These are phyloP conservation scores for Termitomyces eurrhizus DNA, from an alignment of 768 basidiomycete species.

Conservation along the genomic window DNA sequence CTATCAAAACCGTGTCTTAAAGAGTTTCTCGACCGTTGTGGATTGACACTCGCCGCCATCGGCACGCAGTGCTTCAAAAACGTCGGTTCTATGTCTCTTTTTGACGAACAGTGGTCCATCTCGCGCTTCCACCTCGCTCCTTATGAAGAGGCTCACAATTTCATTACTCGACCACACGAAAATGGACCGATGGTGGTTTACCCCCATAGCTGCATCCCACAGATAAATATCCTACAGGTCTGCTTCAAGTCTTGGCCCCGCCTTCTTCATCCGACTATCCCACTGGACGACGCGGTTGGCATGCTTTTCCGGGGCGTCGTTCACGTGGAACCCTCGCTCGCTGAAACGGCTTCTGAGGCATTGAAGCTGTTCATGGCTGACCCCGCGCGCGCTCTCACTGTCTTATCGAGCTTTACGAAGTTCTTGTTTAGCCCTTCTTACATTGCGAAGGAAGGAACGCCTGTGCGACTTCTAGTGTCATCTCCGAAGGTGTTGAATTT, in stretches of 20 bases:
- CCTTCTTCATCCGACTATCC: slow-evolving; percentile 55
- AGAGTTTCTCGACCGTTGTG: slow-evolving; percentile 67
- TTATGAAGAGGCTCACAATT: slow-evolving; percentile 57
- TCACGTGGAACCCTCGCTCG: slow-evolving; percentile 76
- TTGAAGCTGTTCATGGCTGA: slow-evolving; percentile 73
- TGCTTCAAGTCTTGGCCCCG: slow-evolving; percentile 86
- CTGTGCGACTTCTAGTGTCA: slow-evolving; percentile 61
- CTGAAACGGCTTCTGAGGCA: slow-evolving; percentile 63
- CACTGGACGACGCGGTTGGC: slow-evolving; percentile 62
- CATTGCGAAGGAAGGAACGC: slow-evolving; percentile 61
- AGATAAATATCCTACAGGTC: slow-evolving; percentile 68
- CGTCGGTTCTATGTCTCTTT: slow-evolving; percentile 74
- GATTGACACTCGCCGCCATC: slow-evolving; percentile 52
- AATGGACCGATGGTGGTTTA: slow-evolving; percentile 65
- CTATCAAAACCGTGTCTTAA: slow-evolving; percentile 63
- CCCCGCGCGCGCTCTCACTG: slow-evolving; percentile 44
- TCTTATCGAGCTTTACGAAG: slow-evolving; percentile 61
- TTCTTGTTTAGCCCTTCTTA: slow-evolving; percentile 72
- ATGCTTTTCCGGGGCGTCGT: slow-evolving; percentile 80
- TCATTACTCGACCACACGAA: slow-evolving; percentile 55
- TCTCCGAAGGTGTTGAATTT: slow-evolving; percentile 61
- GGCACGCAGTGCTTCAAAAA: slow-evolving; percentile 55
- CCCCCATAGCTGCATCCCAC: slow-evolving; percentile 51
- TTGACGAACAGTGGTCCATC: slow-evolving; percentile 81
- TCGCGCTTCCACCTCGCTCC: slow-evolving; percentile 51